phyloP scores from a whole-genome alignment of 129 eudicot genomes.

The Logfia minima region DNA sequence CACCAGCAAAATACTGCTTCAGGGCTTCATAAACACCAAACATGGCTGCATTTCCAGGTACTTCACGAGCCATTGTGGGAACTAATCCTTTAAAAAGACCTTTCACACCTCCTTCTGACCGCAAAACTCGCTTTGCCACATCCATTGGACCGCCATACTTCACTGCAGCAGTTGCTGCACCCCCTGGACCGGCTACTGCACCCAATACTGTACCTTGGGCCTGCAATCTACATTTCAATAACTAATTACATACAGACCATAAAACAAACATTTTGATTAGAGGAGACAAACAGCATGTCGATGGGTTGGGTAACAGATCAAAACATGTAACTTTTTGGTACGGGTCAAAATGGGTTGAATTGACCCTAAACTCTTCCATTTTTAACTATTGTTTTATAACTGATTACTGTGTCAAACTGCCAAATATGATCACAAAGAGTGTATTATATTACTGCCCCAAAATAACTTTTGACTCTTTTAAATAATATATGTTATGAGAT shows the following conservation, averaged over 20 bases:
- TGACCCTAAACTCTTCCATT: background rate
- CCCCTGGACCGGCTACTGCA: conserved; percentile 46
- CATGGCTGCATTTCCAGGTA: conserved; percentile 91
- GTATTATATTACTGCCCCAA: background rate
- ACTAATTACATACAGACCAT: background rate
- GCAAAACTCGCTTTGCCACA: conserved; percentile 76
- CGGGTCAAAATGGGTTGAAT: background rate
- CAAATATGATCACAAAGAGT: background rate
- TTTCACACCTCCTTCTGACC: conserved; percentile 68
- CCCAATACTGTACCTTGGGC: conserved; percentile 65
- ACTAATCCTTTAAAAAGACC: conserved; percentile 83
- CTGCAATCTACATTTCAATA: conserved; percentile 59
- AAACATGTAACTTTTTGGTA: background rate
- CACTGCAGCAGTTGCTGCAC: conserved; percentile 43
- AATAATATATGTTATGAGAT: background rate
- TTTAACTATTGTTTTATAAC: background rate
- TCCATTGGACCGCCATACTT: conserved; percentile 86
- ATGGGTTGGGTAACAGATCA: background rate
- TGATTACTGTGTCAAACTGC: background rate
- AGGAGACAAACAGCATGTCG: background rate
- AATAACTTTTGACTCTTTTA: background rate
- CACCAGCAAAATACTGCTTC: conserved; percentile 84
- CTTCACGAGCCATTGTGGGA: conserved; percentile 92
- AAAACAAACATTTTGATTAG: background rate
- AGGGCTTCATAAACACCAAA: conserved; percentile 87